Conservation (phyloP, 345 rosid species). For the Turritis glabra region DNA sequence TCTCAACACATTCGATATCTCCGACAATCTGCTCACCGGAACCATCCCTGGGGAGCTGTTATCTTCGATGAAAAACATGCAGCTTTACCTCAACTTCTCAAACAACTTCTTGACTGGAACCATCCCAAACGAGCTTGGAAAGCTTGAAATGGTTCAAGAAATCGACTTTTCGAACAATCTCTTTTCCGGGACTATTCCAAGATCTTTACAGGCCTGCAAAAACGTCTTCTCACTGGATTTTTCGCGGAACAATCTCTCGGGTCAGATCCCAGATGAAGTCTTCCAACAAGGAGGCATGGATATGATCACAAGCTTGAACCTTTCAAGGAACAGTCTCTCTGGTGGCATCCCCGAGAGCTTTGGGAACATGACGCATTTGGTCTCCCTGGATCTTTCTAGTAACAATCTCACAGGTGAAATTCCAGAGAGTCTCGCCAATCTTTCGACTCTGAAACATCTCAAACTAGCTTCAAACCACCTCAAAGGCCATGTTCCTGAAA, state of each 20-base stretch:
- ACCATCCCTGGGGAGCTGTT: conserved; percentile 50
- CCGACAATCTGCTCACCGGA: conserved; percentile 68
- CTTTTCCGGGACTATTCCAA: conserved; percentile 68
- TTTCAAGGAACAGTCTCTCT: conserved; percentile 60
- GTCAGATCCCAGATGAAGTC: conserved; percentile 48
- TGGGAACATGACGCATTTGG: conserved; percentile 49
- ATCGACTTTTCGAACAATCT: conserved; percentile 78
- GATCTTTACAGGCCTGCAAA: conserved; percentile 56
- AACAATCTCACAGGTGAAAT: conserved; percentile 64
- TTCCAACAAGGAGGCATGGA: conserved; percentile 42
- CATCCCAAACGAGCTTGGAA: conserved; percentile 75
- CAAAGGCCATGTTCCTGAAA: conserved; percentile 69
- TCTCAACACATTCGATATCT: conserved; percentile 64
- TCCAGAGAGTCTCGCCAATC: conserved; percentile 57
- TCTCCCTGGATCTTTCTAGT: conserved; percentile 63
- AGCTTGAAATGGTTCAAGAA: conserved; percentile 62
- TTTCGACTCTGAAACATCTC: conserved; percentile 59
- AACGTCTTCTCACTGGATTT: conserved; percentile 71
- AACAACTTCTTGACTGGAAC: conserved; percentile 59
- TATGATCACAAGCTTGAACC: conserved; percentile 55
- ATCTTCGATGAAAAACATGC: conserved; percentile 49
- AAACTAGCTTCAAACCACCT: conserved; percentile 73
- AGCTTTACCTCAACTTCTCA: conserved; percentile 69
- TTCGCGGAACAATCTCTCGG: conserved; percentile 67
- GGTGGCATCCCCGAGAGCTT: conserved; percentile 59